Evolutionary conservation across 2,329 filamentous ascomycete species (phyloP).

Genomic region (Trichoderma sp.): DNA sequence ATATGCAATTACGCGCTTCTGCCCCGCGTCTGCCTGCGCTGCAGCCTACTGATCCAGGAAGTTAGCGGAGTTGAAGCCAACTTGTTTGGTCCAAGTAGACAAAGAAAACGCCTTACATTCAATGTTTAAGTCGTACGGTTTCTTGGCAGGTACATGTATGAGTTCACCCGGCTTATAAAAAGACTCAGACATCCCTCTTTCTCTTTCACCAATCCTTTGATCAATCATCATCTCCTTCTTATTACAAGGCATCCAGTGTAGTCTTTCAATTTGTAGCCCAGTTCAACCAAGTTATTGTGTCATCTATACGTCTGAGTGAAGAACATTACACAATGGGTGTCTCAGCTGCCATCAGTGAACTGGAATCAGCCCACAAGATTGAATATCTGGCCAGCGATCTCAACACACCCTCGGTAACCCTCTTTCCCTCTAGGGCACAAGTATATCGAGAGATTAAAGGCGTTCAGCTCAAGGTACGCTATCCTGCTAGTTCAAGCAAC

Average conservation of each 20-base stretch:
- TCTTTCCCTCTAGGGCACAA: constrained; percentile 62
- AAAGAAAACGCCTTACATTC: not conserved
- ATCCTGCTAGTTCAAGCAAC: not conserved
- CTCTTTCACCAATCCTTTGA: not conserved
- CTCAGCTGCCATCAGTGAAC: constrained; percentile 22
- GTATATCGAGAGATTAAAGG: constrained; percentile 59
- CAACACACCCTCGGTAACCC: constrained; percentile 58
- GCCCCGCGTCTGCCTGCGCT: constrained; percentile 16
- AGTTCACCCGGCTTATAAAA: not conserved
- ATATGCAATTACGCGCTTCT: not conserved
- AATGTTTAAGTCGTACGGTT: not conserved
- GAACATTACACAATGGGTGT: not conserved
- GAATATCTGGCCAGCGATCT: constrained; percentile 58
- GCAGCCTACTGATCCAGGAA: not conserved
- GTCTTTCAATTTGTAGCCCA: constrained; percentile 20
- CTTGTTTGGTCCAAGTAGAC: not conserved
- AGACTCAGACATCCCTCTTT: not conserved
- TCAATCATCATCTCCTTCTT: not conserved
- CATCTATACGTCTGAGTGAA: not conserved
- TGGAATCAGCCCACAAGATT: constrained; percentile 43
- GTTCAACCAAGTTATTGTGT: not conserved
- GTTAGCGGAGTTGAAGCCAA: not conserved
- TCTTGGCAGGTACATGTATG: not conserved
- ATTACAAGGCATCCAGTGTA: not conserved
- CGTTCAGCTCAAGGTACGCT: constrained; percentile 37